These are phyloP conservation scores for Aspergillus sp. DNA, from an alignment of 2,329 filamentous ascomycete species.

Conservation along the genomic window DNA sequence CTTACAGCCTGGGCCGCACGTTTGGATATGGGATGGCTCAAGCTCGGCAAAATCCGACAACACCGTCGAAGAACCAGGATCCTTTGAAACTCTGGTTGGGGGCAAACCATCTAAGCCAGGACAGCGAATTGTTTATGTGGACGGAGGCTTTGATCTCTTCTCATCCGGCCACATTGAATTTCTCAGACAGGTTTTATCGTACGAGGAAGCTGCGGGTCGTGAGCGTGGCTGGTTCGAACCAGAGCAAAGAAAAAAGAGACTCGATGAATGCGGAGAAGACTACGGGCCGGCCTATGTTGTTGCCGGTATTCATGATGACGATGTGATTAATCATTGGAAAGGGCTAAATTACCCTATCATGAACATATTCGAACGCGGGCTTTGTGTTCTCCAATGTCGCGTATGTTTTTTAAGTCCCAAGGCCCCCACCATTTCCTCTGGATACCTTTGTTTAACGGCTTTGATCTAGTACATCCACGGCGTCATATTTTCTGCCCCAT, in stretches of 20 bases:
- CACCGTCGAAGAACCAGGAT: slow-evolving; percentile 59
- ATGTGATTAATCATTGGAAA: slow-evolving; percentile 94
- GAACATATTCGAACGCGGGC: slow-evolving; percentile 95
- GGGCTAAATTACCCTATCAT: slow-evolving; percentile 99
- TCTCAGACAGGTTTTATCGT: slow-evolving; percentile 70
- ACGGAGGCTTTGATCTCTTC: slow-evolving; percentile 95
- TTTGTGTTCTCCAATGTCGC: slow-evolving; percentile 93
- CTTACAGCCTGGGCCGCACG: slow-evolving; percentile 72
- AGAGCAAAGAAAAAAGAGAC: slow-evolving; percentile 62
- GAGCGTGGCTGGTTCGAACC: slow-evolving; percentile 72
- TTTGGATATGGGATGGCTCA: slow-evolving; percentile 73
- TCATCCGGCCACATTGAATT: slow-evolving; percentile 97
- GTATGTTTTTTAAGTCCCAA: slow-evolving; percentile 49
- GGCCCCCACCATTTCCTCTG: not conserved
- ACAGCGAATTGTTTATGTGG: slow-evolving; percentile 89
- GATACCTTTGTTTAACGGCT: slow-evolving; percentile 1
- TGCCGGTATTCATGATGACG: slow-evolving; percentile 90
- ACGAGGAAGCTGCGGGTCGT: slow-evolving; percentile 69
- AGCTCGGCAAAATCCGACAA: slow-evolving; percentile 36
- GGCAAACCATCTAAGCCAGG: slow-evolving; percentile 72
- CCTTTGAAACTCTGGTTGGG: slow-evolving; percentile 66
- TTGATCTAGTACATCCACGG: slow-evolving; percentile 73
- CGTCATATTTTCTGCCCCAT: slow-evolving; percentile 86
- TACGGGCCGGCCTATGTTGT: slow-evolving; percentile 85
- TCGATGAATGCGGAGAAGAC: slow-evolving; percentile 64